A percentile compares a stretch with the other conserved stretches of the same genome.
phyloP scores from a whole-genome alignment of 139 green algal genomes.

The Pycnococcus provasolii region DNA sequence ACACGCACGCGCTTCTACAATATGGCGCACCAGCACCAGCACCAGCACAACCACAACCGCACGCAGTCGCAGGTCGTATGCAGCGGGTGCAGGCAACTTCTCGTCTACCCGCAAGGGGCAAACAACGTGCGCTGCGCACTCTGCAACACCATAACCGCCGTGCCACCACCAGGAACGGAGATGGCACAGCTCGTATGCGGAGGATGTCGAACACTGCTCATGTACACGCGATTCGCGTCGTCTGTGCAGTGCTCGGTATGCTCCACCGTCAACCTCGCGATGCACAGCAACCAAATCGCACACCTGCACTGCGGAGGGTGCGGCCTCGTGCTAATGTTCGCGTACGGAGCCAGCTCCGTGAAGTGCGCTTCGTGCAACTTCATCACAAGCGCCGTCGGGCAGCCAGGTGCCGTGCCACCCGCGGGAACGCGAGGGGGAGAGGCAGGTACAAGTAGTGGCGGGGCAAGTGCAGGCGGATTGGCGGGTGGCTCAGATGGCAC shows the following conservation, averaged over 20 bases:
- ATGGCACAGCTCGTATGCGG: conserved; percentile 83
- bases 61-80: conserved; percentile 62
- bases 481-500: background rate
- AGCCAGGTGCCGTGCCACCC: conserved; percentile 6
- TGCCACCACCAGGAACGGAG: conserved; percentile 44
- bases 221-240: conserved; percentile 74
- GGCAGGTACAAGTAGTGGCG: background rate
- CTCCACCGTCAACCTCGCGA: conserved; percentile 58
- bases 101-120: conserved; percentile 76
- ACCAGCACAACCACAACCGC: too few species aligned
- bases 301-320: conserved; percentile 81
- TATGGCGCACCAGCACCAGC: too few species aligned
- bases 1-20: too few species aligned
- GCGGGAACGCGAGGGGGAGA: background rate
- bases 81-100: conserved; percentile 57
- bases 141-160: conserved; percentile 66
- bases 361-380: conserved; percentile 84
- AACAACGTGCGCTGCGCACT: conserved; percentile 77
- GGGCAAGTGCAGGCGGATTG: background rate
- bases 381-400: conserved; percentile 44
- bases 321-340: conserved; percentile 79
- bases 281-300: conserved; percentile 59
- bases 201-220: conserved; percentile 73
- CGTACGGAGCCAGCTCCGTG: conserved; percentile 70
- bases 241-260: conserved; percentile 89